Evolutionary conservation across 1,284 basidiomycete genomes (phyloP).

Genomic region (Ganoderma resinaceum): DNA sequence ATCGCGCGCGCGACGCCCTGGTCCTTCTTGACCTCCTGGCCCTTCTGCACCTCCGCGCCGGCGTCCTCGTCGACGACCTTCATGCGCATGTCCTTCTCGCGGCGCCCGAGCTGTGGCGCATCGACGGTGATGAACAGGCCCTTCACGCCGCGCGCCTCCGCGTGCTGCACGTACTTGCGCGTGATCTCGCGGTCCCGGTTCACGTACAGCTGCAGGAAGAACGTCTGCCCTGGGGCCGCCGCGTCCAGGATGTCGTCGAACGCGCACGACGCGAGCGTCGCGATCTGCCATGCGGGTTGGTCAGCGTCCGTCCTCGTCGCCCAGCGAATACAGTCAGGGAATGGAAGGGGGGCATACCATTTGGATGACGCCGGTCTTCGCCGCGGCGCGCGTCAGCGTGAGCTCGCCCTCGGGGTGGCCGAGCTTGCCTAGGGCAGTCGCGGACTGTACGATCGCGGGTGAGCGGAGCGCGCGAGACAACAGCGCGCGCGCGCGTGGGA

Average conservation of each 20-base stretch:
- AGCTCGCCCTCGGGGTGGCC: conserved; percentile 95
- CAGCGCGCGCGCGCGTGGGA: no score
- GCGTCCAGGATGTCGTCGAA: conserved; percentile 90
- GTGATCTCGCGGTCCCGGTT: conserved; percentile 87
- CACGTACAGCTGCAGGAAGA: conserved; percentile 88
- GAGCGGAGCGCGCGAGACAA: no score
- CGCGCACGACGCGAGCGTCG: conserved; percentile 87
- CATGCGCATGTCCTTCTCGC: conserved; percentile 95
- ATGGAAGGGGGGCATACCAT: conserved; percentile 66
- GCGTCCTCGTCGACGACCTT: conserved; percentile 69
- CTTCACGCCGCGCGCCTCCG: conserved; percentile 85
- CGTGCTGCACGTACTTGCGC: conserved; percentile 84
- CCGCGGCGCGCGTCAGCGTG: conserved; percentile 86
- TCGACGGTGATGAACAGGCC: conserved; percentile 94
- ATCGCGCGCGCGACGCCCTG: conserved; percentile 42
- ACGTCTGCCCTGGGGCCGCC: conserved; percentile 73
- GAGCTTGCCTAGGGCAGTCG: conserved; percentile 88
- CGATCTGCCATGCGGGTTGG: no score
- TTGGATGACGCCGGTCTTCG: conserved; percentile 82
- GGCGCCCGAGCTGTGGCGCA: conserved; percentile 89
- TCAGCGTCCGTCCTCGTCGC: not conserved
- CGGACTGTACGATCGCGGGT: conserved; percentile 51
- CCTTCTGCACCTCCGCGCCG: conserved; percentile 46
- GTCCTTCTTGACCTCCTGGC: conserved; percentile 54
- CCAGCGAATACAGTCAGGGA: not conserved